Evolutionary conservation across 1,284 basidiomycete genomes (phyloP).

Genomic region (Pulveroboletus sp.): DNA sequence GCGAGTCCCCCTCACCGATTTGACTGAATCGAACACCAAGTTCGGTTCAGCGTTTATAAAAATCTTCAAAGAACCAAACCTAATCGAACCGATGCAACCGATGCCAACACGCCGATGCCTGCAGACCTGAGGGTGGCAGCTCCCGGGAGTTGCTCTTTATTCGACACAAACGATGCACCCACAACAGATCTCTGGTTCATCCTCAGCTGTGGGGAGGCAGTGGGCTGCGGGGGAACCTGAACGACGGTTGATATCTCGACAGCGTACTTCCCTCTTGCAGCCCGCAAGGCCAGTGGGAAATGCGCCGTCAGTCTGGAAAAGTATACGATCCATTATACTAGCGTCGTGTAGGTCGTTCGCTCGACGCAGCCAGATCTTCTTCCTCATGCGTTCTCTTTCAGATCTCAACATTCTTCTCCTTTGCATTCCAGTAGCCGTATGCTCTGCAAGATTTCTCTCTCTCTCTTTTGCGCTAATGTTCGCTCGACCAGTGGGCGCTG

Average conservation of each 20-base stretch:
- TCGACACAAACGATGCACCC: constrained; percentile 8
- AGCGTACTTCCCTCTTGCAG: constrained; percentile 20
- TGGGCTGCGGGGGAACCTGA: neutral
- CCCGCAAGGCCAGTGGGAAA: constrained; percentile 39
- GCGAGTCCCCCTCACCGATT: neutral
- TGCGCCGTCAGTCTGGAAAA: constrained; percentile 40
- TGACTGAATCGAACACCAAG: too few relatives aligned
- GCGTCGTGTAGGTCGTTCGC: constrained; percentile 44
- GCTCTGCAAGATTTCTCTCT: constrained; percentile 25
- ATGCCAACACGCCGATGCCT: too few relatives aligned
- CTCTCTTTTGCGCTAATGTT: constrained; percentile 1
- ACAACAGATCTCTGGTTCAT: constrained; percentile 2
- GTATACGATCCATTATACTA: constrained; percentile 46
- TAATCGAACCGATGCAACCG: too few relatives aligned
- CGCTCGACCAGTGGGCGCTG: constrained; percentile 58
- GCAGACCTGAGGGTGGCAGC: too few relatives aligned
- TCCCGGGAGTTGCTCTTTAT: neutral
- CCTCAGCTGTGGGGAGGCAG: constrained; percentile 13
- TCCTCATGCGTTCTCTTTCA: constrained; percentile 26
- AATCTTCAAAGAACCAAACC: too few relatives aligned
- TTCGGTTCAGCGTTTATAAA: too few relatives aligned
- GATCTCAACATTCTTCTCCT: constrained; percentile 64
- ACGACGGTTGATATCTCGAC: constrained; percentile 5
- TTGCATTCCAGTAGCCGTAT: constrained; percentile 67
- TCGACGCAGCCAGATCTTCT: neutral